These are phyloP conservation scores for Alternaria atra DNA, from an alignment of 2,329 filamentous ascomycete species.

Conservation along the genomic window DNA sequence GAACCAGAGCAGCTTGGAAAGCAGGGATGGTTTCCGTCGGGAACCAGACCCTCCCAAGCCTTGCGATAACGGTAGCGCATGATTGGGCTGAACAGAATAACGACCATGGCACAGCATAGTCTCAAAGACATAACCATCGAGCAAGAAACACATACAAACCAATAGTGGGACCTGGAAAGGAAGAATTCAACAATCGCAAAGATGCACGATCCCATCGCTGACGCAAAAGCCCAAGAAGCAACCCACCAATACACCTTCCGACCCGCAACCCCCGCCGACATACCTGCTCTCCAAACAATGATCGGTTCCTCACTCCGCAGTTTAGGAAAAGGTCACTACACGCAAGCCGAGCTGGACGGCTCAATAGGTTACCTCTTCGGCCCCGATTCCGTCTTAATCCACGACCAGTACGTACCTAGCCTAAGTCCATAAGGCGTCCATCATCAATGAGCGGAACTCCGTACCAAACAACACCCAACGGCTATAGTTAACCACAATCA, in stretches of 20 bases:
- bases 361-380: conserved; percentile 50
- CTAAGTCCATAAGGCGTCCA: conserved; percentile 11
- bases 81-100: background rate
- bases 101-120: background rate
- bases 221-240: conserved; percentile 46
- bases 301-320: conserved; percentile 41
- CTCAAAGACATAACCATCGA: background rate
- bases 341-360: conserved; percentile 45
- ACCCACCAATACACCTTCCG: conserved; percentile 43
- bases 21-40: conserved; percentile 10
- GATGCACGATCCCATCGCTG: conserved; percentile 38
- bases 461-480: background rate
- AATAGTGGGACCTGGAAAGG: no score
- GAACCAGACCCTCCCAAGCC: conserved; percentile 1
- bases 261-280: conserved; percentile 38
- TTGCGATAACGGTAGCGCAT: background rate
- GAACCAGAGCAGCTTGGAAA: background rate
- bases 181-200: background rate
- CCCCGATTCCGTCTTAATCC: conserved; percentile 46
- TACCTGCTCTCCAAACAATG: conserved; percentile 42
- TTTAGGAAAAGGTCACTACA: conserved; percentile 40
- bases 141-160: background rate
- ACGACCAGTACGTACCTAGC: conserved; percentile 29
- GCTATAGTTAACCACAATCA: background rate
- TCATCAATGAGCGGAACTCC: background rate